Evolutionary conservation across 2,329 filamentous ascomycete species (phyloP).

Genomic region (Fusarium beomiforme): DNA sequence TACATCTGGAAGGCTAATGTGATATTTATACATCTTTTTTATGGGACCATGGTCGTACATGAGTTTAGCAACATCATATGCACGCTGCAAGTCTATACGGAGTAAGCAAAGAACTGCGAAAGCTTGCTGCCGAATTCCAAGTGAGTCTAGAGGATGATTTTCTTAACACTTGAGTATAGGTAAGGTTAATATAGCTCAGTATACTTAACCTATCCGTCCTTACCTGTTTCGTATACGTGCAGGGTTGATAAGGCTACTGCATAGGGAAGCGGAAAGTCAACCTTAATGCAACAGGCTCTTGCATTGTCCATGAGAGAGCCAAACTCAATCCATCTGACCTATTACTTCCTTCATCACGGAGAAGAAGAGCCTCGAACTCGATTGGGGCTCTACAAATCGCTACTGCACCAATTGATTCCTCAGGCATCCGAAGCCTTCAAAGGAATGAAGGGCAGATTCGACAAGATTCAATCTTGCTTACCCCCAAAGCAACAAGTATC

Average conservation of each 20-base stretch:
- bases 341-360: background rate
- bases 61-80: background rate
- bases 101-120: background rate
- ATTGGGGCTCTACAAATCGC: background rate
- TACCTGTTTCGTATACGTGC: background rate
- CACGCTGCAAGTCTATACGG: background rate
- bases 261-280: conserved; percentile 3
- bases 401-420: background rate
- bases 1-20: background rate
- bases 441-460: background rate
- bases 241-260: background rate
- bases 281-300: background rate
- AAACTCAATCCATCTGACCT: background rate
- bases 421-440: background rate
- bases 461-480: background rate
- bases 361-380: background rate
- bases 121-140: background rate
- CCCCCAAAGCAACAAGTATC: background rate
- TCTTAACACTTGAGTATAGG: background rate
- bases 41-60: background rate
- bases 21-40: background rate
- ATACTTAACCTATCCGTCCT: background rate
- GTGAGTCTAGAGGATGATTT: background rate
- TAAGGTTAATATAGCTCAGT: background rate
- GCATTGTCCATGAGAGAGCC: background rate